Conservation (phyloP, 371 early-diverging fungal genomes). For the Apophysomyces elegans region DNA sequence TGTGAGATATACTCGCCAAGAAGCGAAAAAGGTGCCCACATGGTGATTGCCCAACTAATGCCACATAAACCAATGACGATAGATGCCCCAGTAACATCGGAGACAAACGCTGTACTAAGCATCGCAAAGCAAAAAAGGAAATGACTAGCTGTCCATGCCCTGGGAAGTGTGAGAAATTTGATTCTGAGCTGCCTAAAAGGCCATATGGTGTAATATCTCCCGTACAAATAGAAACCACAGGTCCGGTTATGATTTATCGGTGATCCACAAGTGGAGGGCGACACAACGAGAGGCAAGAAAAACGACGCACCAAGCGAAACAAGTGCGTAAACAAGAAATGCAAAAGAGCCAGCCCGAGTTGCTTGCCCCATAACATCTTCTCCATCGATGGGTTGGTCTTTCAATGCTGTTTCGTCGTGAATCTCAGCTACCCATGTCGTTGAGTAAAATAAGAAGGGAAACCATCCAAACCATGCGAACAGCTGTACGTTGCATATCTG, state of each 20-base stretch:
- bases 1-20: conserved; percentile 82
- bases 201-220: conserved; percentile 16
- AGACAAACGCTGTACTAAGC: conserved; percentile 66
- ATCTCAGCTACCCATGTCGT: conserved; percentile 82
- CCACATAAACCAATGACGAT: conserved; percentile 78
- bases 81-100: conserved; percentile 52
- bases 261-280: conserved; percentile 23
- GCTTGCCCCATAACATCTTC: conserved; percentile 66
- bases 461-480: conserved; percentile 96
- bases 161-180: conserved; percentile 57
- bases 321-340: conserved; percentile 80
- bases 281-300: conserved; percentile 63
- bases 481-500: conserved; percentile 88
- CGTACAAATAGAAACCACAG: conserved; percentile 13
- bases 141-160: conserved; percentile 73
- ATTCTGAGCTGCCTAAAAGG: conserved; percentile 27
- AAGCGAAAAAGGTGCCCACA: conserved; percentile 94
- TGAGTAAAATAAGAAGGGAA: conserved; percentile 93
- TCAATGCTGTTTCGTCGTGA: conserved; percentile 33
- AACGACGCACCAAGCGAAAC: conserved; percentile 76
- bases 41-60: conserved; percentile 84
- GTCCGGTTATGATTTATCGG: conserved; percentile 1
- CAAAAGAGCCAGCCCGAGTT: conserved; percentile 84
- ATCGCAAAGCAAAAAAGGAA: conserved; percentile 70
- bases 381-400: conserved; percentile 18